phyloP scores from a whole-genome alignment of 2,329 filamentous ascomycete genomes.

The Sarocladium strictum region DNA sequence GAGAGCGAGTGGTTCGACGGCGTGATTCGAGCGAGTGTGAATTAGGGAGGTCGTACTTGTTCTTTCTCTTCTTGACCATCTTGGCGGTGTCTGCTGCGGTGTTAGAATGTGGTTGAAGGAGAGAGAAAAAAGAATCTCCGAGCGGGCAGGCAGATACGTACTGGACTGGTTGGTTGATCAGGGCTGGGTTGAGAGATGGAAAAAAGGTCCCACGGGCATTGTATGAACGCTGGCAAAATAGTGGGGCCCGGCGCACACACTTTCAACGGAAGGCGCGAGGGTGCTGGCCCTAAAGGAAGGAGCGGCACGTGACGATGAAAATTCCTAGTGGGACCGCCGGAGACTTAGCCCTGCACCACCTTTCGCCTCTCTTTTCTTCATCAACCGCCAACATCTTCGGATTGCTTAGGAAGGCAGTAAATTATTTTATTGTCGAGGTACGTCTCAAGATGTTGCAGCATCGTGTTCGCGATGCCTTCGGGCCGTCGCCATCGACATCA shows the following conservation, averaged over 20 bases:
- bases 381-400: constrained; percentile 45
- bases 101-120: constrained; percentile 20
- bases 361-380: constrained; percentile 18
- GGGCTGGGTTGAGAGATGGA: constrained; percentile 19
- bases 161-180: constrained; percentile 19
- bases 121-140: constrained; percentile 17
- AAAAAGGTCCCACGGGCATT: constrained; percentile 7
- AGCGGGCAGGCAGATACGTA: constrained; percentile 16
- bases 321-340: constrained; percentile 11
- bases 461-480: background rate
- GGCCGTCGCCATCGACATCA: background rate
- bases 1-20: constrained; percentile 11
- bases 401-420: constrained; percentile 59
- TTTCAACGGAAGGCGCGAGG: background rate
- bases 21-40: constrained; percentile 21
- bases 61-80: constrained; percentile 70
- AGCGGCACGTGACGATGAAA: constrained; percentile 11
- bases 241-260: constrained; percentile 2
- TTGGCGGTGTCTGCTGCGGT: constrained; percentile 48
- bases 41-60: constrained; percentile 42
- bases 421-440: constrained; percentile 53
- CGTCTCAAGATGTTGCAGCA: constrained; percentile 41
- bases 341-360: constrained; percentile 13
- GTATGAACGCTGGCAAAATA: background rate
- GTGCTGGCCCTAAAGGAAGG: background rate